Evolutionary conservation across 192 early-diverging fungal species (phyloP), one percentile per base, ranked within the genome.

Genomic region (Funneliformis mosseae): DNA sequence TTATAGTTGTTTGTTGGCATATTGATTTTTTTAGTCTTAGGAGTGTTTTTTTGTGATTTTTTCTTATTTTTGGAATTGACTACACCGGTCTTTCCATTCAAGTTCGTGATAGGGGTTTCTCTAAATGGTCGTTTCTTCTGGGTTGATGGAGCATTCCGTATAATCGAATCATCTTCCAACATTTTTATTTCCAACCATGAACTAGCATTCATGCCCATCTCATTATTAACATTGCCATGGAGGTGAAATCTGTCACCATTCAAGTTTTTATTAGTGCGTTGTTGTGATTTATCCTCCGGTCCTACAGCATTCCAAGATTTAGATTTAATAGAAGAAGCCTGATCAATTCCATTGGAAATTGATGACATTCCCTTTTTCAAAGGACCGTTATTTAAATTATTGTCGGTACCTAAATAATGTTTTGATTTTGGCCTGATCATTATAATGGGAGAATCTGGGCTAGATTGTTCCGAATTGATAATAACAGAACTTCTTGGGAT

Each of bases 401-500:
- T 33, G 33, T 33, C 33, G 33, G 33, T 33, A 33, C 33, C 33
- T 33, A 33, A 33, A 33, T 33, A 33, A 33, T 33, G 33, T 33
- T 33, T 33, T 33, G 33, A 33, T 33, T 33, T 33, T 33, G 33
- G 33, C 33, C 33, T 33, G 33, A 33, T 33, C 0, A 33, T 33
- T 33, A 33, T 33, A 33, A 3, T 33, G 33, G 33, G 33, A 33
- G 33, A 3, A 33, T 33, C 33, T 33, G 33, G 3, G 33, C 16
- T 55, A 55, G 21, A 18, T 55, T 55, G 50, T 55, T 55, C 50
- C 16, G 33, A 33, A 33, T 33, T 33, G 0, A n/a, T 43, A 38
- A 23, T 74, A 28, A 61, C 76, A 46, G 77, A 78, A 68, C 48
- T 78, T 50, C 77, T 64, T 28, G 77, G 77, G 14, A 78, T 78